Percentiles rank a stretch among this genome's conserved stretches.
phyloP scores from a whole-genome alignment of 768 basidiomycete species.

The Gautieria morchelliformis region DNA sequence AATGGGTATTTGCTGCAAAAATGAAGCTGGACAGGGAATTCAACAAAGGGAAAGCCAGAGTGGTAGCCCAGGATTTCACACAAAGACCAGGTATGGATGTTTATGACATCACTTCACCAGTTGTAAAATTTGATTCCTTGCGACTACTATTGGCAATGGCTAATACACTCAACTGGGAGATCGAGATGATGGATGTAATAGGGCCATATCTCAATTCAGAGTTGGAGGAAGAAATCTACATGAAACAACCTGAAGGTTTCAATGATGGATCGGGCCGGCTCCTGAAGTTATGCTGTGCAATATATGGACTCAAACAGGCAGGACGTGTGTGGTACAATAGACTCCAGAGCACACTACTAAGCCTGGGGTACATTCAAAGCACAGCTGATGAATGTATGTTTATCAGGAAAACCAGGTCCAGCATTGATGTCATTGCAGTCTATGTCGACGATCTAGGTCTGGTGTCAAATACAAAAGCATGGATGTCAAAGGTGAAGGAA shows the following conservation, averaged over 20 bases:
- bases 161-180: no score
- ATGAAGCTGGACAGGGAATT: slow-evolving; percentile 14
- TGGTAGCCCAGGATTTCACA: slow-evolving; percentile 18
- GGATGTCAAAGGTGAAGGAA: no score
- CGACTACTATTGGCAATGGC: slow-evolving; percentile 19
- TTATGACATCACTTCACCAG: slow-evolving; percentile 30
- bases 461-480: no score
- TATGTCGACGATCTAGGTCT: slow-evolving; percentile 29
- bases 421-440: slow-evolving; percentile 15
- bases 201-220: slow-evolving; percentile 22
- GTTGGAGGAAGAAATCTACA: slow-evolving; percentile 26
- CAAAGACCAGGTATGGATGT: slow-evolving; percentile 22
- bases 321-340: slow-evolving; percentile 23
- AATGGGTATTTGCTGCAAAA: slow-evolving; percentile 22
- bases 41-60: slow-evolving; percentile 13
- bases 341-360: slow-evolving; percentile 15
- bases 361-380: slow-evolving; percentile 17
- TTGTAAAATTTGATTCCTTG: slow-evolving; percentile 27
- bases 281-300: slow-evolving; percentile 14
- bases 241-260: no score
- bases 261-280: slow-evolving; percentile 11
- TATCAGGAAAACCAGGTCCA: slow-evolving; percentile 1
- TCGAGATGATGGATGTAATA: no score
- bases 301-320: no score
- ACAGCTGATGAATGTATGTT: slow-evolving; percentile 21